Conservation (phyloP, 202 grass and related monocot genomes). For the Schoenoplectus tabernaemontani region DNA sequence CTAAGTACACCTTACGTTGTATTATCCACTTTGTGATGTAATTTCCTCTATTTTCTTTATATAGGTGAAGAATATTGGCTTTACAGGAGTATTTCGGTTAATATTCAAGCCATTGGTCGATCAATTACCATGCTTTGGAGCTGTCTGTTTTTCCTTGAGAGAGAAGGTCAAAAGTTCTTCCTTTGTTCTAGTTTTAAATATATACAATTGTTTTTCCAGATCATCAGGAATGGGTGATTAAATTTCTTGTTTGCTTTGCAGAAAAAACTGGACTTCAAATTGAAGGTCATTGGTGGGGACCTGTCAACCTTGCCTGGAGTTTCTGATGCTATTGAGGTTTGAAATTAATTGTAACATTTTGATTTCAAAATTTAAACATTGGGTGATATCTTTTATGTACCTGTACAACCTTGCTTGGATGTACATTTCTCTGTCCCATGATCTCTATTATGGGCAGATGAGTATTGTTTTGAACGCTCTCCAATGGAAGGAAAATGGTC, state of each 20-base stretch:
- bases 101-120: slow-evolving; percentile 87
- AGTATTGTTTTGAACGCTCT: not conserved
- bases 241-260: slow-evolving; percentile 26
- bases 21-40: not conserved
- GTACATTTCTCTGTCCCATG: too few relatives aligned
- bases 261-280: slow-evolving; percentile 97
- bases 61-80: slow-evolving; percentile 92
- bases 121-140: slow-evolving; percentile 89
- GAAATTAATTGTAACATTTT: not conserved
- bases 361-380: not conserved
- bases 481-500: not conserved
- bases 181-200: slow-evolving; percentile 1
- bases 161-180: slow-evolving; percentile 55
- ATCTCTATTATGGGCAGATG: not conserved
- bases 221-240: not conserved
- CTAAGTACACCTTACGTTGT: not conserved
- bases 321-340: slow-evolving; percentile 91
- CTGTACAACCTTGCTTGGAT: too few relatives aligned
- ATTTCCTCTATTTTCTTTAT: slow-evolving; percentile 14
- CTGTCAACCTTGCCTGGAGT: slow-evolving; percentile 86
- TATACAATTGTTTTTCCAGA: not conserved
- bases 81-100: slow-evolving; percentile 85
- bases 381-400: too few relatives aligned
- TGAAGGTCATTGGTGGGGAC: slow-evolving; percentile 82
- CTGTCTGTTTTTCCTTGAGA: slow-evolving; percentile 90